These are phyloP conservation scores for Termitomyces sp. DNA, from an alignment of 768 basidiomycete genomes.

Conservation along the genomic window DNA sequence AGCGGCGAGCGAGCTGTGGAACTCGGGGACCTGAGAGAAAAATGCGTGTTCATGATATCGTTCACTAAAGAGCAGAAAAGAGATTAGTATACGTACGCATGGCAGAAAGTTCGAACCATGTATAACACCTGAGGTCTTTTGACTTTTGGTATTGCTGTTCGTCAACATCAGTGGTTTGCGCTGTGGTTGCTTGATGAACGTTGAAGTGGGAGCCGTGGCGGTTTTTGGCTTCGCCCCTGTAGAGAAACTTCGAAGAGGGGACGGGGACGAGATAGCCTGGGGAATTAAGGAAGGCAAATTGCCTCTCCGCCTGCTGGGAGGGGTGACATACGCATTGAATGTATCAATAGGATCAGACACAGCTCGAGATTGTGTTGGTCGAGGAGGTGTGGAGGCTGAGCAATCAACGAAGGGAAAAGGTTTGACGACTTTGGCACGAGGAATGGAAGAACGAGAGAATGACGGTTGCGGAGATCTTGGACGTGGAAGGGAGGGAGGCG, in stretches of 20 bases:
- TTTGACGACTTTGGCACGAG: constrained; percentile 32
- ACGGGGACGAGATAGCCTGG: constrained; percentile 49
- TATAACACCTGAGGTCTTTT: constrained; percentile 25
- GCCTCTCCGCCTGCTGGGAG: constrained; percentile 51
- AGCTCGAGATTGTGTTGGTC: constrained; percentile 15
- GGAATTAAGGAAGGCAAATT: constrained; percentile 57
- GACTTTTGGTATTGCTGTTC: constrained; percentile 23
- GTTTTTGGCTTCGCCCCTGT: constrained; percentile 29
- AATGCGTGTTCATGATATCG: constrained; percentile 31
- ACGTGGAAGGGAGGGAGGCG: constrained; percentile 31
- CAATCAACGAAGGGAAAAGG: constrained; percentile 28
- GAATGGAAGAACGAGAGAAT: constrained; percentile 50
- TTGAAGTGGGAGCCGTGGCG: constrained; percentile 28
- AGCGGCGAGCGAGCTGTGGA: constrained; percentile 24
- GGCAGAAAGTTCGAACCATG: constrained; percentile 59
- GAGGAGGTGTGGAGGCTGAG: constrained; percentile 32
- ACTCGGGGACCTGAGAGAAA: constrained; percentile 38
- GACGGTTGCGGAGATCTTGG: constrained; percentile 19
- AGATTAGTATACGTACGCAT: constrained; percentile 62
- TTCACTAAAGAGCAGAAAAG: constrained; percentile 32
- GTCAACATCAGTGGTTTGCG: constrained; percentile 35
- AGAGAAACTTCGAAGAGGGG: constrained; percentile 30
- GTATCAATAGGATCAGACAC: constrained; percentile 25
- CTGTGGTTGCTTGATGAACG: constrained; percentile 42
- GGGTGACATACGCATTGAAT: constrained; percentile 40